Conservation (phyloP, 2,329 filamentous ascomycete genomes). For the Incumbomyces lentus region DNA sequence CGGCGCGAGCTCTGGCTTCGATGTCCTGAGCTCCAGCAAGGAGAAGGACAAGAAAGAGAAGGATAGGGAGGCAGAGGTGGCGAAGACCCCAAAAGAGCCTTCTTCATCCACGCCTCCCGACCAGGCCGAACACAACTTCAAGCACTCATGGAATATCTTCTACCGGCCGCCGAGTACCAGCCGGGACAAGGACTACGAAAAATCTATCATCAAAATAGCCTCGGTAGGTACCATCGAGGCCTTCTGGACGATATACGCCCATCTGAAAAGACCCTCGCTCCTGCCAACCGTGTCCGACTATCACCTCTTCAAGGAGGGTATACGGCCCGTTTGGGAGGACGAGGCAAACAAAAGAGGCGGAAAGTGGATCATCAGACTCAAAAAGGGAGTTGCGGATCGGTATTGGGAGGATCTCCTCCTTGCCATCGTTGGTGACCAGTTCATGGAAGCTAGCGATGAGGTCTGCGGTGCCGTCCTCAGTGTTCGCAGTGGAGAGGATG, state of each 20-base stretch:
- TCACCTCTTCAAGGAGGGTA: constrained; percentile 92
- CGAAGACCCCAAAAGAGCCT: constrained; percentile 18
- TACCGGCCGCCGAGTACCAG: constrained; percentile 82
- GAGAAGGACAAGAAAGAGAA: constrained; percentile 42
- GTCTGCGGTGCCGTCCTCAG: constrained; percentile 92
- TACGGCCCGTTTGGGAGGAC: constrained; percentile 96
- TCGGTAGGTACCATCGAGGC: constrained; percentile 73
- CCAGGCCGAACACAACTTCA: constrained; percentile 50
- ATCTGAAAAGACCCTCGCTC: constrained; percentile 78
- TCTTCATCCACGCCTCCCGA: constrained; percentile 27
- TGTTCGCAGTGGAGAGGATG: constrained; percentile 89
- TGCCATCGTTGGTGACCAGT: constrained; percentile 87
- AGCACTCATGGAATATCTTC: constrained; percentile 91
- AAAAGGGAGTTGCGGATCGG: constrained; percentile 92
- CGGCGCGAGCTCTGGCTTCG: constrained; percentile 58
- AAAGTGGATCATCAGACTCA: constrained; percentile 93
- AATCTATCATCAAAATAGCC: constrained; percentile 82
- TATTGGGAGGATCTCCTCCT: constrained; percentile 94
- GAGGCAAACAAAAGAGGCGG: constrained; percentile 92
- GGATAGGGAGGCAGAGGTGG: constrained; percentile 27
- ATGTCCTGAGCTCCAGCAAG: constrained; percentile 62
- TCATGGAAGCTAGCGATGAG: constrained; percentile 83
- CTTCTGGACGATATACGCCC: constrained; percentile 80
- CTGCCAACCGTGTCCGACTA: constrained; percentile 93
- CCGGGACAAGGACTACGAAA: constrained; percentile 97